Evolutionary conservation across 2,329 filamentous ascomycete genomes (phyloP).

Genomic region (Phialocephala subalpina): DNA sequence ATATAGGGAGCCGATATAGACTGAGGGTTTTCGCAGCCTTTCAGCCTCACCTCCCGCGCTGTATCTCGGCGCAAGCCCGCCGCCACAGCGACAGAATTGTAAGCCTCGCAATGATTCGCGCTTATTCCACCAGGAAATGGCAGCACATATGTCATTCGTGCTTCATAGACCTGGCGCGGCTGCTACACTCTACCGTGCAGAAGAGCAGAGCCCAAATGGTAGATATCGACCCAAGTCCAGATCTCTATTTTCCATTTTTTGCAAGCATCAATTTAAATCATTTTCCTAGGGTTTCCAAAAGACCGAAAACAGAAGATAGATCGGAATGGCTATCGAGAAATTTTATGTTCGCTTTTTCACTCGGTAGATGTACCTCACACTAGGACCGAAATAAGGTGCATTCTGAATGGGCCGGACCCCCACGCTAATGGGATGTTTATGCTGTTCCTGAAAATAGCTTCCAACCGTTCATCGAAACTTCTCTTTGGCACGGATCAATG

Average conservation of each 20-base stretch:
- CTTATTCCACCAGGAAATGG: neutral
- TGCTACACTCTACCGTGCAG: neutral
- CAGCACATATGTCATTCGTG: neutral
- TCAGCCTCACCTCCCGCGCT: neutral
- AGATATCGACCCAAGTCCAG: neutral
- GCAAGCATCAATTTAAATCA: neutral
- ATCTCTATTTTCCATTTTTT: neutral
- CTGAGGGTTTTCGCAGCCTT: neutral
- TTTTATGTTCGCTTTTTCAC: neutral
- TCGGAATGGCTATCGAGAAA: neutral
- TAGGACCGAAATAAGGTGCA: neutral
- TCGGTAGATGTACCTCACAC: neutral
- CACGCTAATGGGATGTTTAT: neutral
- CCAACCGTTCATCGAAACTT: neutral
- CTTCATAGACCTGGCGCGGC: slow-evolving; percentile 1
- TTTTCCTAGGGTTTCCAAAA: neutral
- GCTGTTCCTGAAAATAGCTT: neutral
- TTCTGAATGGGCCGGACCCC: neutral
- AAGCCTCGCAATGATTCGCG: neutral
- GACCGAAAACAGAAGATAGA: neutral
- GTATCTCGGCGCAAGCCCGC: neutral
- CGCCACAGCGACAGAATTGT: neutral
- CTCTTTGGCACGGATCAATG: neutral
- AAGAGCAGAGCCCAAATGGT: neutral
- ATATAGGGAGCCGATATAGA: neutral